phyloP scores from a whole-genome alignment of 768 basidiomycete species.

The Lactarius psammicola region DNA sequence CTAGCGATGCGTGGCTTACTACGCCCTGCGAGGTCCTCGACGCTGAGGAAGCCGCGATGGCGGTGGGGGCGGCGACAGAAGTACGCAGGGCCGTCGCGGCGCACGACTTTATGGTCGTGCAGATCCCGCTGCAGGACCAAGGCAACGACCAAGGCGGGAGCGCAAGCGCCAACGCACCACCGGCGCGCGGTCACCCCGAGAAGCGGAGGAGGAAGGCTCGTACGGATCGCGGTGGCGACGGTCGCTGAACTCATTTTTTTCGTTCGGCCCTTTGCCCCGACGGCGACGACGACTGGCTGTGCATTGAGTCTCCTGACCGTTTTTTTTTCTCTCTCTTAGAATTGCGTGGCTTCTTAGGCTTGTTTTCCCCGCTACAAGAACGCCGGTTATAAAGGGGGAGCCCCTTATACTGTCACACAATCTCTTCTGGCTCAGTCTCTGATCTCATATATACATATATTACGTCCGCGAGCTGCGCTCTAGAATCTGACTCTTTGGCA shows the following conservation, averaged over 20 bases:
- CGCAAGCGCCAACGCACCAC: background rate
- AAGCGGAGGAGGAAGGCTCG: conserved; percentile 10
- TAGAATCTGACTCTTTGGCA: background rate
- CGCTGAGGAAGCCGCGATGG: too few species aligned
- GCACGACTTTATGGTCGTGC: conserved; percentile 29
- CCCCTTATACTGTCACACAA: background rate
- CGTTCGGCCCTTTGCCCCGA: too few species aligned
- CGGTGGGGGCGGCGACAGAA: background rate
- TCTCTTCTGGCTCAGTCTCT: background rate
- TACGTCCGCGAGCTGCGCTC: background rate
- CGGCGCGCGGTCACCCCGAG: background rate
- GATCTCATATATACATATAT: background rate
- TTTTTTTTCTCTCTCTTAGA: background rate
- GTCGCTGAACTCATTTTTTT: background rate
- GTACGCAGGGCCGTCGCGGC: conserved; percentile 27
- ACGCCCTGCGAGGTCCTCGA: conserved; percentile 19
- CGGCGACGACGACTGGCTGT: background rate
- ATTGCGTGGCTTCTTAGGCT: background rate
- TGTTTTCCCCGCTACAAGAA: background rate
- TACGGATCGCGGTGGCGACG: background rate
- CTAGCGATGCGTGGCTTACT: conserved; percentile 56
- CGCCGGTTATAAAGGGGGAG: background rate
- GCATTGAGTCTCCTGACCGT: background rate
- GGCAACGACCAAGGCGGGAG: background rate
- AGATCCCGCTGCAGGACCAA: background rate